These are phyloP conservation scores for Debaryomyces tyrocola DNA, from an alignment of 805 yeast species.

Conservation along the genomic window DNA sequence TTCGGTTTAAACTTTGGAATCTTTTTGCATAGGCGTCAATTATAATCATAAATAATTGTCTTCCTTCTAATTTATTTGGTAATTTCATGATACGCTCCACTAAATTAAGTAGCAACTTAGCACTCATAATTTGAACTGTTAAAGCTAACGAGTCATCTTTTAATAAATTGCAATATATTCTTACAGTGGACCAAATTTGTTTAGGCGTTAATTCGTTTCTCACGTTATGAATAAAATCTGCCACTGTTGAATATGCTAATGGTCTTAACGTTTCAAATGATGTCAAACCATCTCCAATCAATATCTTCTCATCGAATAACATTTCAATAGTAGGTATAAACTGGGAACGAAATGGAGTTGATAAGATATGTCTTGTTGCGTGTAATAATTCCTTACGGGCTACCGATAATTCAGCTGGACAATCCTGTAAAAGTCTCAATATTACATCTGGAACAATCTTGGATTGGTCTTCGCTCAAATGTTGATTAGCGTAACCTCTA, in stretches of 20 bases:
- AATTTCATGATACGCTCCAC: slow-evolving; percentile 85
- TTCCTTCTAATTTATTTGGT: slow-evolving; percentile 76
- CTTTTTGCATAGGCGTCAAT: slow-evolving; percentile 86
- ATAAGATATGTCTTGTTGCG: slow-evolving; percentile 91
- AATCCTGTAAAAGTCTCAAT: slow-evolving; percentile 83
- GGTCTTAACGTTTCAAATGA: slow-evolving; percentile 89
- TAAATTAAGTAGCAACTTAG: slow-evolving; percentile 80
- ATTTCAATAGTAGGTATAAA: slow-evolving; percentile 85
- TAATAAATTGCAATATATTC: slow-evolving; percentile 74
- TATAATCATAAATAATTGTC: slow-evolving; percentile 81
- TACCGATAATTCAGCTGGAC: slow-evolving; percentile 89
- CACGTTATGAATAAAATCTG: slow-evolving; percentile 92
- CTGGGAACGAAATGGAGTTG: slow-evolving; percentile 79
- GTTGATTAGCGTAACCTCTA: slow-evolving; percentile 73
- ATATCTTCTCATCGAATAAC: slow-evolving; percentile 79
- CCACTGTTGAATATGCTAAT: slow-evolving; percentile 90
- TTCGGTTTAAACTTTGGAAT: slow-evolving; percentile 71
- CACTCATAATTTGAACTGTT: slow-evolving; percentile 95
- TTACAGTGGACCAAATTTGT: slow-evolving; percentile 86
- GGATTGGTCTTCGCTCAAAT: slow-evolving; percentile 41
- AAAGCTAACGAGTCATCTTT: slow-evolving; percentile 80
- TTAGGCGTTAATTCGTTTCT: slow-evolving; percentile 77
- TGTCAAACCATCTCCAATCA: slow-evolving; percentile 91
- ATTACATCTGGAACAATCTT: slow-evolving; percentile 83
- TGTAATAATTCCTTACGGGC: slow-evolving; percentile 92